These are phyloP conservation scores for Xanthoconium stramineum DNA, from an alignment of 768 basidiomycete genomes.

Conservation along the genomic window DNA sequence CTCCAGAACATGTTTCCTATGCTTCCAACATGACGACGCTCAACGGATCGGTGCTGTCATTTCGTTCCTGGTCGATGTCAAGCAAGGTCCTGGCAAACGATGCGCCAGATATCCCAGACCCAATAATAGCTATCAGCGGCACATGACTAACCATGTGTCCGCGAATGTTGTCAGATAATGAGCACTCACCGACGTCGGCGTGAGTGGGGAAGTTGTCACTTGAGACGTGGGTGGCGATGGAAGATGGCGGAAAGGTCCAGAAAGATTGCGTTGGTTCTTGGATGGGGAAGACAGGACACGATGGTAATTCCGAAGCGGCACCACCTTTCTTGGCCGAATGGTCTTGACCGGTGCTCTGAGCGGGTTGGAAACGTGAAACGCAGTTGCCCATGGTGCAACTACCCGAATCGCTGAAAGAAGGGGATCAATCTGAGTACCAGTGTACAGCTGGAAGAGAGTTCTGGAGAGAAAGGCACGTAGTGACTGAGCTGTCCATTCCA, in stretches of 20 bases:
- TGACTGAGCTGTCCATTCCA: conserved; percentile 7
- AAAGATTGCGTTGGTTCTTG: conserved; percentile 54
- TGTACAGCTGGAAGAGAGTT: not conserved
- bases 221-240: conserved; percentile 35
- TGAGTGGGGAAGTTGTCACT: conserved; percentile 37
- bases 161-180: not conserved
- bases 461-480: not conserved
- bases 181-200: conserved; percentile 51
- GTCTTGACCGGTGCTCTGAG: not conserved
- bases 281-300: conserved; percentile 46
- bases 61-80: conserved; percentile 21
- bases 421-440: not conserved
- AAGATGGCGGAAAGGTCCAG: conserved; percentile 57
- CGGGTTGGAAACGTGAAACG: conserved; percentile 12
- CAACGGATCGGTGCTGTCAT: conserved; percentile 16
- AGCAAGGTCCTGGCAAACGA: conserved; percentile 42
- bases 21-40: conserved; percentile 60
- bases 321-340: conserved; percentile 1
- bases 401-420: conserved; percentile 3
- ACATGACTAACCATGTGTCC: not conserved
- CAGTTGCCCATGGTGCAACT: conserved; percentile 25
- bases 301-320: not conserved
- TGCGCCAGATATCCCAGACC: conserved; percentile 51
- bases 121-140: conserved; percentile 41
- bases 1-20: conserved; percentile 52